Evolutionary conservation across 768 basidiomycete genomes (phyloP).

Genomic region (Pleurotus platypus): DNA sequence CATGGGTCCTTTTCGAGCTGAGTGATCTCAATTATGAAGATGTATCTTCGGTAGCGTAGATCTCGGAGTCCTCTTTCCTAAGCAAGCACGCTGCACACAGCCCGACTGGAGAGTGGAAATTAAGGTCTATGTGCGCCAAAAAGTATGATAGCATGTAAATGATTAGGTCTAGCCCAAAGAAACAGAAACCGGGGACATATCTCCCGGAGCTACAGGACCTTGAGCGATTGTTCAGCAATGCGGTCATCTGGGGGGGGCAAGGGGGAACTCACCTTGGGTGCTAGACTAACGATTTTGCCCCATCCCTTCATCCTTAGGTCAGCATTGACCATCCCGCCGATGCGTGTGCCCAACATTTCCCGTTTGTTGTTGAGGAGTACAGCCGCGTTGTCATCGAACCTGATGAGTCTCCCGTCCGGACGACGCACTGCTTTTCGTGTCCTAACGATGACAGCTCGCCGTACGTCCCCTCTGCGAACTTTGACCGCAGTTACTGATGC

Average conservation of each 20-base stretch:
- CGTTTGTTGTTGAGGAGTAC: slow-evolving; percentile 93
- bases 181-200: not conserved
- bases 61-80: not conserved
- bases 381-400: slow-evolving; percentile 96
- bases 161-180: not conserved
- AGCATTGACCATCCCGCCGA: slow-evolving; percentile 89
- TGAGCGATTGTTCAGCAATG: not conserved
- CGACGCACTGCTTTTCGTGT: slow-evolving; percentile 83
- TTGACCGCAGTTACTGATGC: slow-evolving; percentile 80
- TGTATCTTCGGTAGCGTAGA: not conserved
- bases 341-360: slow-evolving; percentile 93
- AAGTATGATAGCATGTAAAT: not conserved
- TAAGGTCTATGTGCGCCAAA: not conserved
- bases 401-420: slow-evolving; percentile 82
- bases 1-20: not conserved
- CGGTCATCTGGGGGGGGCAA: not conserved
- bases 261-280: slow-evolving; percentile 71
- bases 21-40: too few relatives aligned
- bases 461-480: slow-evolving; percentile 89
- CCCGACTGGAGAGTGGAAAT: not conserved
- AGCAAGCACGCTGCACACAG: not conserved
- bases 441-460: slow-evolving; percentile 93
- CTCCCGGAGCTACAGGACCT: slow-evolving; percentile 3
- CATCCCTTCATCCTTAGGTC: slow-evolving; percentile 90
- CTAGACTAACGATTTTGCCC: slow-evolving; percentile 90